phyloP scores from a whole-genome alignment of 2,329 filamentous ascomycete genomes.

The Fusarium armeniacum region DNA sequence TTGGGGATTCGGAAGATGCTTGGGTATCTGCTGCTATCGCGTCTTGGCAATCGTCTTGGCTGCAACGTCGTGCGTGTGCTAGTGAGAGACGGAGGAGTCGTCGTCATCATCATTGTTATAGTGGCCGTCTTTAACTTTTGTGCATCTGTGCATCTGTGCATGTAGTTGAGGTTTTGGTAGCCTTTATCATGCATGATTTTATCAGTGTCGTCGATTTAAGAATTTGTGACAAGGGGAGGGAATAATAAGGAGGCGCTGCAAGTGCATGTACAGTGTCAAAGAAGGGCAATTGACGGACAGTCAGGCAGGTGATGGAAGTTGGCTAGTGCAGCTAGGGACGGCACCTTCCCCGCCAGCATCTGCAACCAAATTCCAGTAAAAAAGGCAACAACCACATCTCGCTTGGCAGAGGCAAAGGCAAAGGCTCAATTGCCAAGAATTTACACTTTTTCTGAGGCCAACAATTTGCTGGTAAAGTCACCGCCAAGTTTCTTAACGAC shows the following conservation, averaged over 20 bases:
- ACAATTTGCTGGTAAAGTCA: background rate
- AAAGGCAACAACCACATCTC: conserved; percentile 5
- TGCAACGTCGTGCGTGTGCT: conserved; percentile 20
- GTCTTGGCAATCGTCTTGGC: conserved; percentile 40
- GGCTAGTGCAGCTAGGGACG: background rate
- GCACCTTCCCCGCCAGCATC: conserved; percentile 6
- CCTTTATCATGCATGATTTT: too few relatives aligned
- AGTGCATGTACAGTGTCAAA: background rate
- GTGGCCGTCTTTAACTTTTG: background rate
- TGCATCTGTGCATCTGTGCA: background rate
- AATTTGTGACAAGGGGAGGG: conserved; percentile 1
- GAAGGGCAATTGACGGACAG: too few relatives aligned
- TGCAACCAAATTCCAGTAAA: conserved; percentile 1
- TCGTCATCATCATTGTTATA: conserved; percentile 26
- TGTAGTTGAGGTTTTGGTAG: background rate
- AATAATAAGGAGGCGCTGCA: background rate
- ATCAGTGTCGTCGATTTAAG: conserved; percentile 27
- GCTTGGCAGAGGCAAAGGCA: conserved; percentile 24
- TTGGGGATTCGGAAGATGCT: conserved; percentile 16
- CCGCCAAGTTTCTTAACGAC: conserved; percentile 17
- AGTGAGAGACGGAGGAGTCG: conserved; percentile 11
- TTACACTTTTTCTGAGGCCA: conserved; percentile 18
- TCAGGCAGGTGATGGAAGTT: background rate
- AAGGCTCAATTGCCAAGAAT: conserved; percentile 24
- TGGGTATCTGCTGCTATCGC: conserved; percentile 27